Base-by-base conservation (phyloP, 73 alveolate genomes). In the Durusdinium trenchii region DNA sequence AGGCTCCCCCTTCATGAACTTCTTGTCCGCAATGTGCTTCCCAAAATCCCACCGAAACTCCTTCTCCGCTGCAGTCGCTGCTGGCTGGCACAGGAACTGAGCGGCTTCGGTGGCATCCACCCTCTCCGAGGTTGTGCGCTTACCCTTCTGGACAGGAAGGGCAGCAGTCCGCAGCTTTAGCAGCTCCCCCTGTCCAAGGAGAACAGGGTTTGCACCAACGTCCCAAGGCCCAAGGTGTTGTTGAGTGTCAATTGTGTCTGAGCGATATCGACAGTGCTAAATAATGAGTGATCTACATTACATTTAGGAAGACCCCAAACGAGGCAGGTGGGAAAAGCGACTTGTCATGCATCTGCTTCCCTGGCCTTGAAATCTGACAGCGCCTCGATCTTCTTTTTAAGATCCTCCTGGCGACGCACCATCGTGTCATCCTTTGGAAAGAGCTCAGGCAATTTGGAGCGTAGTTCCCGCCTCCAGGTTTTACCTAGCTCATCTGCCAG, bases 31-130 rank as follows among this genome's bases (percentile, higher is more conserved):
- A 38, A 51, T n/a, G 20, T 38, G 35, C 54, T 50, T 50, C 32
- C 76, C 94, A 84, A 84, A 84, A 40, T 84, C 43, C 94, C 94
- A 84, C 92, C 43, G 87, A 71, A 51, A 10, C 52, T 26, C 52
- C 84, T 71, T 47, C n/a, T 2, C 2, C 2, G n/a, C 26, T 40
- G 86, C 86, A 76, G 86, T 57, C 10, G 89, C 9, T 7, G 64
- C 64, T 23, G 45, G 64, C 48, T 50, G 47, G n/a, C n/a, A n/a
- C 40, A 36, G 52, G 0, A 76, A 50, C 94, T 84, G 48, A 6
- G 75, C 94, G 51, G 48, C 94, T 4, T 73, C 94, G 45, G 54
- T 28, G 40, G 94, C 94, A 51, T 50, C 76, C 54, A 76, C 94
- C 94, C 36, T 84, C 20, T 84, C 94, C 35, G 61, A 1, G 30